phyloP scores from a whole-genome alignment of 441 rosid species.

The Eutrema salsugineum region DNA sequence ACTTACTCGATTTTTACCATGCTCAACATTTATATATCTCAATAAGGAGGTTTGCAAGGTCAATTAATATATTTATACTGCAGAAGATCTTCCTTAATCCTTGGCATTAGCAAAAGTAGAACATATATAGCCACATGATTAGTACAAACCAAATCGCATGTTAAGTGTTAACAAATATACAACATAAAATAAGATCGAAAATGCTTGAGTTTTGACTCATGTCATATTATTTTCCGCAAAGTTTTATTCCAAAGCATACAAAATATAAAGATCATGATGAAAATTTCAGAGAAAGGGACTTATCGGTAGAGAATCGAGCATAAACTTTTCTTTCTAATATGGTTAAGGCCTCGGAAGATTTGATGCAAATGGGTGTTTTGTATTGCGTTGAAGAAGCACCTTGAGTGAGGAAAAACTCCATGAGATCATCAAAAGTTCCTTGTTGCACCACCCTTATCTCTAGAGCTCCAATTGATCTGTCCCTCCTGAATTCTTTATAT shows the following conservation, averaged over 20 bases:
- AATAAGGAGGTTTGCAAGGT: no score
- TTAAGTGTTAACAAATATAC: neutral
- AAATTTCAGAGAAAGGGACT: neutral
- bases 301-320: neutral
- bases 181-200: neutral
- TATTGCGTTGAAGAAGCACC: constrained; percentile 77
- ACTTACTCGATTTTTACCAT: no score
- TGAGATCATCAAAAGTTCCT: constrained; percentile 65
- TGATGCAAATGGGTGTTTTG: constrained; percentile 67
- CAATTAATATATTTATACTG: no score
- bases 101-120: neutral
- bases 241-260: neutral
- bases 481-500: constrained; percentile 52
- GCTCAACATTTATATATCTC: no score
- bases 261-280: neutral
- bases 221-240: neutral
- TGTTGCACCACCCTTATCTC: constrained; percentile 66
- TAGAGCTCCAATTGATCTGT: constrained; percentile 57
- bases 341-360: neutral
- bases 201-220: neutral
- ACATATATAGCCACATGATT: neutral
- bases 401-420: constrained; percentile 61
- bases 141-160: neutral
- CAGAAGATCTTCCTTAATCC: no score
- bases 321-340: neutral